phyloP scores from a whole-genome alignment of 1,284 basidiomycete species.

The Phylloboletellus chloephorus region DNA sequence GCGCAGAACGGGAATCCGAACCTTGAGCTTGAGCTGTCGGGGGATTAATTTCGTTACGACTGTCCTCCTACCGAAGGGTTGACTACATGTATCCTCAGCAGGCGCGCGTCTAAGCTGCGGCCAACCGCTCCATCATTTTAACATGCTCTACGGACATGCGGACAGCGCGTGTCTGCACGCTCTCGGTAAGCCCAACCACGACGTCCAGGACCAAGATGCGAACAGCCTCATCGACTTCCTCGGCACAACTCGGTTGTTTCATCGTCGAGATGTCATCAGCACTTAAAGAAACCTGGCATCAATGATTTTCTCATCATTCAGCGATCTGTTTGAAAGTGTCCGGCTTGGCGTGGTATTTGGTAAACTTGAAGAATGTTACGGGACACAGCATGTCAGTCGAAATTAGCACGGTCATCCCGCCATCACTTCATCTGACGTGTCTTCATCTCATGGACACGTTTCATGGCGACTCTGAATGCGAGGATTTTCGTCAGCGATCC shows the following conservation, averaged over 20 bases:
- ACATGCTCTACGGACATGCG: too few relatives aligned
- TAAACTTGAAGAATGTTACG: conserved; percentile 75
- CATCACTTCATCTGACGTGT: conserved; percentile 5
- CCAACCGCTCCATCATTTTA: too few relatives aligned
- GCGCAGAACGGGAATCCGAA: conserved; percentile 15
- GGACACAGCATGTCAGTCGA: too few relatives aligned
- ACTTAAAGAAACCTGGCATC: not conserved
- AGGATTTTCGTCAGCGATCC: conserved; percentile 16
- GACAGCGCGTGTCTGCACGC: too few relatives aligned
- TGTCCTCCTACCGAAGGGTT: too few relatives aligned
- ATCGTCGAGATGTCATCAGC: not conserved
- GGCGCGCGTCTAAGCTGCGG: not conserved
- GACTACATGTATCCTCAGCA: too few relatives aligned
- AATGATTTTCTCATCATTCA: not conserved
- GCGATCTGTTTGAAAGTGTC: too few relatives aligned
- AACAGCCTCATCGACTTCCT: not conserved
- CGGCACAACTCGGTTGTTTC: too few relatives aligned
- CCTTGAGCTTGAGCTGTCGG: too few relatives aligned
- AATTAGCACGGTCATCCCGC: conserved; percentile 77
- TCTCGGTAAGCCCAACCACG: not conserved
- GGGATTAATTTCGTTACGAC: too few relatives aligned
- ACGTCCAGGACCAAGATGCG: not conserved
- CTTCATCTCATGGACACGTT: conserved; percentile 26
- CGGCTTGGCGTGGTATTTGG: too few relatives aligned
- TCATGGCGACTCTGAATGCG: conserved; percentile 24